Evolutionary conservation across 83 land plant genomes (phyloP).

Genomic region (Picea abies): DNA sequence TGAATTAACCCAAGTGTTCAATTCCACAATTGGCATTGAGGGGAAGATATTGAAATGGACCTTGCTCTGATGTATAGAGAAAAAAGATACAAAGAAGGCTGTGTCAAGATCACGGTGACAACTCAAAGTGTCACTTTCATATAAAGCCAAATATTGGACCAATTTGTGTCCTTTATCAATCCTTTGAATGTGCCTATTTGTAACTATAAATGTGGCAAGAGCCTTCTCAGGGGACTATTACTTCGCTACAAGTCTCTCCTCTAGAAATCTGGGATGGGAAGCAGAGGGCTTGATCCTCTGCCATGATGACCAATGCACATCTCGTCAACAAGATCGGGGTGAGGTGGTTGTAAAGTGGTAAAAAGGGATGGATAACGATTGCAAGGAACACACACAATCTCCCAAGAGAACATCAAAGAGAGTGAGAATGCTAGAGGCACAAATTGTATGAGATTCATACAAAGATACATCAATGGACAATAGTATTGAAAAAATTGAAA

Average conservation of each 20-base stretch:
- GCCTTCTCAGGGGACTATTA: background rate
- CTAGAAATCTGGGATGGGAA: too few relatives aligned
- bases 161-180: background rate
- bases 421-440: background rate
- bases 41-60: background rate
- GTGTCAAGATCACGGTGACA: background rate
- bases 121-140: background rate
- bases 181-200: background rate
- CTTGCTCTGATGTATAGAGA: background rate
- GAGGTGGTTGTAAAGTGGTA: slow-evolving; percentile 15
- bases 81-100: too few relatives aligned
- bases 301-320: too few relatives aligned
- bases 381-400: slow-evolving; percentile 11
- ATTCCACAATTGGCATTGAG: background rate
- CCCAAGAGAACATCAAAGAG: background rate
- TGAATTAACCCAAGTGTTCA: background rate
- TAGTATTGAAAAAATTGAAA: slow-evolving; percentile 14
- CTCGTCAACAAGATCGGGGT: background rate
- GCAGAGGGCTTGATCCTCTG: too few relatives aligned
- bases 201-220: slow-evolving; percentile 12
- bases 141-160: background rate
- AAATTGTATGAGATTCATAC: background rate
- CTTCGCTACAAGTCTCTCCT: too few relatives aligned
- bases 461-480: slow-evolving; percentile 10
- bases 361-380: background rate